Percentiles rank a stretch among this genome's conserved stretches.
These are phyloP conservation scores for Xylaria sp. DNA, from an alignment of 2,329 filamentous ascomycete species.

Conservation along the genomic window DNA sequence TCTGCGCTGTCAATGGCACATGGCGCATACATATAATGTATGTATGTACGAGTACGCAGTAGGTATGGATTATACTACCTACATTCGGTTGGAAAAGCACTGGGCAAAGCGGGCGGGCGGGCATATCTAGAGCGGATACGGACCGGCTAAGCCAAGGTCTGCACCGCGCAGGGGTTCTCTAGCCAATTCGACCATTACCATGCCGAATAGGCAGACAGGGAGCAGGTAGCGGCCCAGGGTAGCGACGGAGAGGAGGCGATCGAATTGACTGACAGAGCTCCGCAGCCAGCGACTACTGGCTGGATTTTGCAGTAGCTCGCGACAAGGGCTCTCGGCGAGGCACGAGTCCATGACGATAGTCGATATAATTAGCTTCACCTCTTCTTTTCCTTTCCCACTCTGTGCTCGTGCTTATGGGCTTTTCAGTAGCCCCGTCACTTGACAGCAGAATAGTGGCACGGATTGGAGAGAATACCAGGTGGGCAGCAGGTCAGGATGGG, in stretches of 20 bases:
- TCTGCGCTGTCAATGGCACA: conserved; percentile 40
- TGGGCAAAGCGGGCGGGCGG: conserved; percentile 26
- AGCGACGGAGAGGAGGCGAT: conserved; percentile 26
- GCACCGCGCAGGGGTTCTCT: conserved; percentile 33
- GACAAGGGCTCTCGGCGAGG: conserved; percentile 27
- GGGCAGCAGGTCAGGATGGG: too few species aligned
- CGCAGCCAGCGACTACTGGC: conserved; percentile 29
- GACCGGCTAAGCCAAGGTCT: conserved; percentile 39
- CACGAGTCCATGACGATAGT: conserved; percentile 26
- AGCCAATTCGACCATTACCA: conserved; percentile 34
- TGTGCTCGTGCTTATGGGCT: conserved; percentile 9
- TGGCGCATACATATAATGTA: conserved; percentile 34
- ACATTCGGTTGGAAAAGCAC: conserved; percentile 29
- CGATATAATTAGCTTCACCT: conserved; percentile 38
- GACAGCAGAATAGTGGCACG: conserved; percentile 11
- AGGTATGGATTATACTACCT: conserved; percentile 22
- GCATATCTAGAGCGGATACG: conserved; percentile 42
- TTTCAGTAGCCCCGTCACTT: conserved; percentile 26
- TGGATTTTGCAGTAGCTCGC: conserved; percentile 33
- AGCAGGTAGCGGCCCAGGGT: conserved; percentile 32
- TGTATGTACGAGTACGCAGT: background rate
- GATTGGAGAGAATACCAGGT: too few species aligned
- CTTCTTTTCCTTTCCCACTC: conserved; percentile 4
- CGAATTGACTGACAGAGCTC: conserved; percentile 28
- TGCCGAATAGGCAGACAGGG: conserved; percentile 33